phyloP scores from a whole-genome alignment of 176 grass and related monocot genomes.

The Calamus simplicifolius region DNA sequence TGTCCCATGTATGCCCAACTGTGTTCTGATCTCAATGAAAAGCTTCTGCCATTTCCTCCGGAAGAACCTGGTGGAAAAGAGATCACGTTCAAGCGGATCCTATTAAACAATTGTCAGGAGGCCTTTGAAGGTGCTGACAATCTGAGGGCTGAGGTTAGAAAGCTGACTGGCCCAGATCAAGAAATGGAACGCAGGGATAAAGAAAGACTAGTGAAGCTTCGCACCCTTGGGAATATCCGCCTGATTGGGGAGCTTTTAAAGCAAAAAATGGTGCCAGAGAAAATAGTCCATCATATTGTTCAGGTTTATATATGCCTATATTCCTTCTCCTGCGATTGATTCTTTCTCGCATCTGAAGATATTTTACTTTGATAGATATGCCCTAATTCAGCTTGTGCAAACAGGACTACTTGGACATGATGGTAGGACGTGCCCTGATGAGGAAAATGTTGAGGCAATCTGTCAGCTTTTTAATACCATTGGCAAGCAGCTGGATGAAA shows the following conservation, averaged over 20 bases:
- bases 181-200: conserved; percentile 65
- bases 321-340: too few relatives aligned
- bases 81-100: conserved; percentile 73
- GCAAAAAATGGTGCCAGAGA: conserved; percentile 91
- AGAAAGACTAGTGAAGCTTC: conserved; percentile 59
- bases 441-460: conserved; percentile 81
- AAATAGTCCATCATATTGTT: conserved; percentile 94
- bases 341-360: too few relatives aligned
- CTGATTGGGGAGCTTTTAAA: conserved; percentile 86
- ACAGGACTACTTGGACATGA: conserved; percentile 66
- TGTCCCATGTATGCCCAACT: conserved; percentile 87
- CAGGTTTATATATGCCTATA: conserved; percentile 32
- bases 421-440: conserved; percentile 61
- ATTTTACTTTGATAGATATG: background rate
- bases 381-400: conserved; percentile 6
- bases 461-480: conserved; percentile 92
- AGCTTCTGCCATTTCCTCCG: conserved; percentile 46
- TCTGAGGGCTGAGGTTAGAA: conserved; percentile 49
- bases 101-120: conserved; percentile 88
- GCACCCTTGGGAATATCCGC: conserved; percentile 75
- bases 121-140: conserved; percentile 67
- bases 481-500: conserved; percentile 87
- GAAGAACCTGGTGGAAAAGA: conserved; percentile 65
- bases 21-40: conserved; percentile 69
- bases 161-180: conserved; percentile 60